Evolutionary conservation across 441 rosid species (phyloP).

Genomic region (Biscutella laevigata): DNA sequence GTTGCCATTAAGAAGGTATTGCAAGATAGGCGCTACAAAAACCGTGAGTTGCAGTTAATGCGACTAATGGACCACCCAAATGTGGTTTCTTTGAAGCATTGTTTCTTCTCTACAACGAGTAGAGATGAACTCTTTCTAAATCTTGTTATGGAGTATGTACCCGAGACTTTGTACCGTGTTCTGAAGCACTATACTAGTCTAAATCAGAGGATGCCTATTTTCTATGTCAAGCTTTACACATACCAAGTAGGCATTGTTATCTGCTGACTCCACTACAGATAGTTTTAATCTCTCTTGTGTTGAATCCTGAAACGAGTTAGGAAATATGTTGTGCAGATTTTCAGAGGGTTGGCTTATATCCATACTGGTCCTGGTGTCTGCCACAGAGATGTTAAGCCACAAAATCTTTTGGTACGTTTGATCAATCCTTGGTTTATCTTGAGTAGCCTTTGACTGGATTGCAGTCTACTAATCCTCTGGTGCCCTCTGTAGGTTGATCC

Average conservation of each 20-base stretch:
- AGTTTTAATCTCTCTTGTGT: neutral
- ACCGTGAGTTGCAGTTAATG: constrained; percentile 60
- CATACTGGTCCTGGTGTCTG: constrained; percentile 56
- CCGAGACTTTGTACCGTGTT: constrained; percentile 51
- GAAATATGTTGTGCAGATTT: constrained; percentile 33
- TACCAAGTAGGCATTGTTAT: constrained; percentile 44
- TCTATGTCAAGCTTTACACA: constrained; percentile 57
- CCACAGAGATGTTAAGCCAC: constrained; percentile 69
- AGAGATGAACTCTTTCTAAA: constrained; percentile 58
- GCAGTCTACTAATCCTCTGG: neutral
- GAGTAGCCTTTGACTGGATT: neutral
- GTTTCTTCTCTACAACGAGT: constrained; percentile 66
- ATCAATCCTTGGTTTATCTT: neutral
- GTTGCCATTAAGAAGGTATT: constrained; percentile 69
- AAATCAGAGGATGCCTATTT: constrained; percentile 59
- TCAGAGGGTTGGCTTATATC: constrained; percentile 61
- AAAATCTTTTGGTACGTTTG: constrained; percentile 48
- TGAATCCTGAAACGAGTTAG: neutral
- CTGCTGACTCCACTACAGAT: neutral
- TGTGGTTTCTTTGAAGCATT: constrained; percentile 56
- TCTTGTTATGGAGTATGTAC: constrained; percentile 68
- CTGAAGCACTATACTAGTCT: constrained; percentile 47
- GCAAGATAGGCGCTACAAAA: constrained; percentile 60
- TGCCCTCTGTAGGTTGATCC: constrained; percentile 49
- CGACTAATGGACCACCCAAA: constrained; percentile 68